Conservation (phyloP, 176 grass and related monocot species). For the Tillandsia leiboldiana region DNA sequence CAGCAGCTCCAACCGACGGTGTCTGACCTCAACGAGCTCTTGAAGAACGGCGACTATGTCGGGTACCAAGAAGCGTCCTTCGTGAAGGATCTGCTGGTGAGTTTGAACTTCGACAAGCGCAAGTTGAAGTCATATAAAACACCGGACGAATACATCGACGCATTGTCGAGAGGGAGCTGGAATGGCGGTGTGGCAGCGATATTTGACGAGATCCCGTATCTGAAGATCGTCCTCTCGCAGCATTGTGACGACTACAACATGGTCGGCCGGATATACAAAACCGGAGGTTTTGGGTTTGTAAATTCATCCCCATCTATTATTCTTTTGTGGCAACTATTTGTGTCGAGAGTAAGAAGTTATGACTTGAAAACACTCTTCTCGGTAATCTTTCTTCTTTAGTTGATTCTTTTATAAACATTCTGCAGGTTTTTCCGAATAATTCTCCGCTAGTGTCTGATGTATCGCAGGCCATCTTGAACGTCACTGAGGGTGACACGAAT, state of each 20-base stretch:
- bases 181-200: conserved; percentile 51
- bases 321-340: neutral
- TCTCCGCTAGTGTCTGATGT: conserved; percentile 39
- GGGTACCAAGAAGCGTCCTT: conserved; percentile 47
- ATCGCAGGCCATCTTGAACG: conserved; percentile 40
- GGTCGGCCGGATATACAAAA: conserved; percentile 39
- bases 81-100: conserved; percentile 17
- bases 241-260: conserved; percentile 29
- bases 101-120: conserved; percentile 2
- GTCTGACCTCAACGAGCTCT: conserved; percentile 27
- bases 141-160: conserved; percentile 35
- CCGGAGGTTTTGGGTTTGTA: conserved; percentile 66
- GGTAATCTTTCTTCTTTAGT: neutral
- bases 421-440: conserved; percentile 39
- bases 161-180: conserved; percentile 28
- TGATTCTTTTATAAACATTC: neutral
- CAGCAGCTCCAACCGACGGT: conserved; percentile 30
- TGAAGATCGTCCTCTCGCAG: conserved; percentile 34
- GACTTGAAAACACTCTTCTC: no score
- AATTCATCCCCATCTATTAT: neutral
- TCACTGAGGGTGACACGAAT: conserved; percentile 22
- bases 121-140: conserved; percentile 33
- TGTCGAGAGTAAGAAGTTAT: no score
- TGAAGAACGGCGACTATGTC: conserved; percentile 12
- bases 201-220: conserved; percentile 53